Evolutionary conservation across 1,284 basidiomycete genomes (phyloP).

Genomic region (Ganoderma meredithae): DNA sequence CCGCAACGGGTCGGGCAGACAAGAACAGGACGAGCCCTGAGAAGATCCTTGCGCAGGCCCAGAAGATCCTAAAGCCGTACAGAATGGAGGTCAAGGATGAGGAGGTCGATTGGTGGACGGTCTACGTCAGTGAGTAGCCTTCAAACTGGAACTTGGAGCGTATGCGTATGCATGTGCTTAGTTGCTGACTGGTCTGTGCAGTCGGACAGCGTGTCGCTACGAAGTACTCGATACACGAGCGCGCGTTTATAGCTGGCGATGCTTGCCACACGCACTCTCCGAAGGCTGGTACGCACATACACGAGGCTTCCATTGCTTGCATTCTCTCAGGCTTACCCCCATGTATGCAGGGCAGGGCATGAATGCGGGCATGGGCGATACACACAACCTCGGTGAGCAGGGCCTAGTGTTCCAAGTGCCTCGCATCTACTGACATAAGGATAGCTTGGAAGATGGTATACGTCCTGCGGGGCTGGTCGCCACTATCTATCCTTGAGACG

Average conservation of each 20-base stretch:
- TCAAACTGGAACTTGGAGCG: not conserved
- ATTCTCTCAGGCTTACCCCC: not conserved
- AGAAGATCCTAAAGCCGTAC: conserved; percentile 75
- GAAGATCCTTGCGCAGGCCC: conserved; percentile 69
- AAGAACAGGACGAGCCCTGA: conserved; percentile 66
- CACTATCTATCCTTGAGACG: not conserved
- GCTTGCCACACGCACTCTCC: conserved; percentile 89
- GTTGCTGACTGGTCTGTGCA: conserved; percentile 22
- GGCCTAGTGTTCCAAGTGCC: not conserved
- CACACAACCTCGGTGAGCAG: conserved; percentile 72
- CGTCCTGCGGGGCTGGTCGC: conserved; percentile 77
- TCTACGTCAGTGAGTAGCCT: conserved; percentile 60
- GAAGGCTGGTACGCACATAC: conserved; percentile 49
- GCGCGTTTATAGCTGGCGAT: conserved; percentile 85
- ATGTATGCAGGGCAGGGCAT: conserved; percentile 63
- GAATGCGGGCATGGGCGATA: conserved; percentile 85
- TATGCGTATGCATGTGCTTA: too few species aligned
- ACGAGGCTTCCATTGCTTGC: not conserved
- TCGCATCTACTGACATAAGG: not conserved
- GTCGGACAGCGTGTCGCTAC: conserved; percentile 83
- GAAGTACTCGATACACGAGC: conserved; percentile 67
- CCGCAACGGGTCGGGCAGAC: conserved; percentile 63
- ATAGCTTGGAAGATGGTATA: conserved; percentile 80
- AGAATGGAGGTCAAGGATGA: conserved; percentile 57
- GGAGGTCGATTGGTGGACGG: conserved; percentile 81